These are phyloP conservation scores for Phytophthora pinifolia DNA, from an alignment of 352 stramenopile genomes.

Conservation along the genomic window DNA sequence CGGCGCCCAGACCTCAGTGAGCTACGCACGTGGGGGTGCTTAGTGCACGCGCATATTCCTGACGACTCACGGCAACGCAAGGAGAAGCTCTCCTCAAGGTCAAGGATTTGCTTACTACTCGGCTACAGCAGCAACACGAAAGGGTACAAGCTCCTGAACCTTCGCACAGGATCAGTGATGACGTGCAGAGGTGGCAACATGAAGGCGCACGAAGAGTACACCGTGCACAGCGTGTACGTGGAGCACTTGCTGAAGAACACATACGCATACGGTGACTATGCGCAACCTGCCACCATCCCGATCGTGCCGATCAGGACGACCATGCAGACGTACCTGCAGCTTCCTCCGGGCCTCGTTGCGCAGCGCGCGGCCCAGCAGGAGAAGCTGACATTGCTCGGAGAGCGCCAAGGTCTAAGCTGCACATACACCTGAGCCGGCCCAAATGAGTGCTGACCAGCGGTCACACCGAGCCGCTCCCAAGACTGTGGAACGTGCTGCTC, in stretches of 20 bases:
- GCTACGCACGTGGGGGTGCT: slow-evolving; percentile 2
- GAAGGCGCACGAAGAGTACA: slow-evolving; percentile 1
- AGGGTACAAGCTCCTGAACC: slow-evolving; percentile 4
- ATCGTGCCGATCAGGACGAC: slow-evolving; percentile 10
- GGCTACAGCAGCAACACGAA: slow-evolving; percentile 6
- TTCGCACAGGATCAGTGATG: not conserved
- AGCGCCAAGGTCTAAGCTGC: too few relatives aligned
- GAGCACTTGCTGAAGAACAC: too few relatives aligned
- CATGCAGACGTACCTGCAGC: not conserved
- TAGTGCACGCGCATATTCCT: slow-evolving; percentile 8
- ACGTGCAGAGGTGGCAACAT: slow-evolving; percentile 1
- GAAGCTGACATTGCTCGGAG: not conserved
- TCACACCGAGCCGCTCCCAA: not conserved
- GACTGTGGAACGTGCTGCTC: not conserved
- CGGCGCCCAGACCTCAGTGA: not conserved
- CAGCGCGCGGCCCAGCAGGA: slow-evolving; percentile 1
- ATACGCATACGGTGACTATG: not conserved
- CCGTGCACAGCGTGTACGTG: not conserved
- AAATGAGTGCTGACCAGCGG: too few relatives aligned
- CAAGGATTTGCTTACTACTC: not conserved
- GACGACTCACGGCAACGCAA: slow-evolving; percentile 2
- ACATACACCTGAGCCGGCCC: too few relatives aligned
- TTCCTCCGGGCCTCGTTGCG: not conserved
- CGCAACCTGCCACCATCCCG: not conserved
- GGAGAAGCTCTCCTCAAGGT: slow-evolving; percentile 6